Evolutionary conservation across 2,329 filamentous ascomycete genomes (phyloP).

Genomic region (Sclerotinia minor): DNA sequence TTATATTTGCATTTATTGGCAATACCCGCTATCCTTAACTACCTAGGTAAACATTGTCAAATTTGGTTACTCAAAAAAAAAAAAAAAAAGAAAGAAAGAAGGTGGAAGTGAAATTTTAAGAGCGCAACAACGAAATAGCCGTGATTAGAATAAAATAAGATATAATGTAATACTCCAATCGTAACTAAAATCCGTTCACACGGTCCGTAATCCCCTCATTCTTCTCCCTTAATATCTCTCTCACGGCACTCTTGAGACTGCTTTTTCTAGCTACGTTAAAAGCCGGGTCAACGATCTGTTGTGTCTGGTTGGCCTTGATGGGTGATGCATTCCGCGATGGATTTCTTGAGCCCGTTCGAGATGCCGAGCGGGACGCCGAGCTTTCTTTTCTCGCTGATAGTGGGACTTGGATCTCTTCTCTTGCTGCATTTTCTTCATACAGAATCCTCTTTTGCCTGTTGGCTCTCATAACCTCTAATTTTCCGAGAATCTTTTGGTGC

Average conservation of each 20-base stretch:
- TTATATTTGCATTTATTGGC: conserved; percentile 4
- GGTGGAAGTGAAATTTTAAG: not conserved
- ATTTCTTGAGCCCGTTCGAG: conserved; percentile 6
- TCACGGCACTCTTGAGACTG: conserved; percentile 18
- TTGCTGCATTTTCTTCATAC: not conserved
- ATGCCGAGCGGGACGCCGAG: not conserved
- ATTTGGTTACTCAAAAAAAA: conserved; percentile 1
- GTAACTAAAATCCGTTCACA: not conserved
- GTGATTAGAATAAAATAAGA: too few relatives aligned
- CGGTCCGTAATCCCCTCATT: conserved; percentile 3
- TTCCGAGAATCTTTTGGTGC: conserved; percentile 39
- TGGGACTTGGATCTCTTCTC: not conserved
- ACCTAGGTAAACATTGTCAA: not conserved
- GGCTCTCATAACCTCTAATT: conserved; percentile 35
- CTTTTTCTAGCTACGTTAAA: conserved; percentile 3
- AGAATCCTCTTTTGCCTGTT: conserved; percentile 10
- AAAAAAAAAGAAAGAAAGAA: not conserved
- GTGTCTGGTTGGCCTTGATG: conserved; percentile 15
- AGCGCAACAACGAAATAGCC: too few relatives aligned
- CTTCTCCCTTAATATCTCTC: conserved; percentile 10
- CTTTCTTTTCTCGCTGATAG: not conserved
- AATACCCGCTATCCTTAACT: conserved; percentile 9
- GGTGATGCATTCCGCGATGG: conserved; percentile 14
- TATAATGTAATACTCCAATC: not conserved
- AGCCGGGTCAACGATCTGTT: conserved; percentile 9